A percentile compares a stretch with the other conserved stretches of the same genome.
Conservation (phyloP, 345 rosid genomes). For the Brassica carinata region DNA sequence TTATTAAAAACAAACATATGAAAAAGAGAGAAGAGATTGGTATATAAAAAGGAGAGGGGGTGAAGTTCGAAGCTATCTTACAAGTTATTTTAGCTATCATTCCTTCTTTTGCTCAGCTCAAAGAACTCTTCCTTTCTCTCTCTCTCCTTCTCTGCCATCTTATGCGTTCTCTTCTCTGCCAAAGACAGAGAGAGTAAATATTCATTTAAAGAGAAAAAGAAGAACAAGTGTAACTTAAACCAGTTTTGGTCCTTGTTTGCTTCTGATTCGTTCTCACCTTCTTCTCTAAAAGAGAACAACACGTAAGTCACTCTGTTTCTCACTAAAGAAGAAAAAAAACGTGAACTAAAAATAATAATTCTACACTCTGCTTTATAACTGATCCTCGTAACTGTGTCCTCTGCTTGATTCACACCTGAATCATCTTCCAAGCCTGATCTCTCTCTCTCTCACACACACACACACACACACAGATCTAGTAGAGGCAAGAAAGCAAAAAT, state of each 20-base stretch:
- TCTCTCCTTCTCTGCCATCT: slow-evolving; percentile 32
- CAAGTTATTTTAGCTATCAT: slow-evolving; percentile 36
- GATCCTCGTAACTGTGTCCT: neutral
- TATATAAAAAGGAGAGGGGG: slow-evolving; percentile 39
- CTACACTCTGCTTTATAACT: slow-evolving; percentile 14
- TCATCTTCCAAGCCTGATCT: slow-evolving; percentile 11
- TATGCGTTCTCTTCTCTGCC: slow-evolving; percentile 17
- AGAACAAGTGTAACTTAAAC: slow-evolving; percentile 11
- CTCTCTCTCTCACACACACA: neutral
- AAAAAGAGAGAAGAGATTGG: slow-evolving; percentile 14
- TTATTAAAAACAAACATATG: neutral
- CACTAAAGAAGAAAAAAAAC: slow-evolving; percentile 12
- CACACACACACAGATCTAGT: slow-evolving; percentile 29
- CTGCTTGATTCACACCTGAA: slow-evolving; percentile 13
- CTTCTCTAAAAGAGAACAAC: slow-evolving; percentile 10
- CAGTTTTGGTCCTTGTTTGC: slow-evolving; percentile 29
- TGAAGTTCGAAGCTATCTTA: slow-evolving; percentile 42
- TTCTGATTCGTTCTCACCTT: slow-evolving; percentile 35
- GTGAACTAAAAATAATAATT: slow-evolving; percentile 11
- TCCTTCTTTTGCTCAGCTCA: slow-evolving; percentile 40
- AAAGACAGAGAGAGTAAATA: neutral
- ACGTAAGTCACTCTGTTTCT: slow-evolving; percentile 23
- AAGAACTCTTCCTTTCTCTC: slow-evolving; percentile 25
- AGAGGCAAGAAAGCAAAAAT: slow-evolving; percentile 43
- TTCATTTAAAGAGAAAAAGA: slow-evolving; percentile 6